These are phyloP conservation scores for Penicillium palitans DNA, from an alignment of 2,329 filamentous ascomycete species.

Conservation along the genomic window DNA sequence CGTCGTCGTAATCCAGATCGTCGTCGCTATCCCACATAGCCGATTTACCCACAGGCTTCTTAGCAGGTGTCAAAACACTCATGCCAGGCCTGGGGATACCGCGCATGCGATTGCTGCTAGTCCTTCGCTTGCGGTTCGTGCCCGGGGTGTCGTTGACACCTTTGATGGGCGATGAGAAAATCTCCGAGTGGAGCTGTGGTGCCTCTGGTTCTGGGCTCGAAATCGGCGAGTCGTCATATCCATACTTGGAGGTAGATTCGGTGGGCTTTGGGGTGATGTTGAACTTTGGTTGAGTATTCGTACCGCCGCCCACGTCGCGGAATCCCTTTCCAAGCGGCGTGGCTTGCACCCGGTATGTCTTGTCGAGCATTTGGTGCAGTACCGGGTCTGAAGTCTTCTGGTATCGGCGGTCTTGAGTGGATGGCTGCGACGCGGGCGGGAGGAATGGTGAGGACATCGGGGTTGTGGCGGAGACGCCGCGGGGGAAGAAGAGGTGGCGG, in stretches of 20 bases:
- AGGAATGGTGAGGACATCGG: conserved; percentile 60
- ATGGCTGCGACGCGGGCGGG: conserved; percentile 49
- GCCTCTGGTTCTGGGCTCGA: conserved; percentile 77
- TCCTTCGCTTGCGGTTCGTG: conserved; percentile 47
- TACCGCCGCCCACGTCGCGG: conserved; percentile 17
- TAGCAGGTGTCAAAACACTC: conserved; percentile 76
- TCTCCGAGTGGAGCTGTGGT: conserved; percentile 79
- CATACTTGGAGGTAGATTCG: conserved; percentile 28
- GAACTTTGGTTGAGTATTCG: conserved; percentile 34
- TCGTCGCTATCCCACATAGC: conserved; percentile 72
- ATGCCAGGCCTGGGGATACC: conserved; percentile 70
- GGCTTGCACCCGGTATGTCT: conserved; percentile 89
- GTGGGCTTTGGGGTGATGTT: conserved; percentile 34
- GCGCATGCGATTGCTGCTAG: conserved; percentile 38
- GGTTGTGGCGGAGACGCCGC: conserved; percentile 61
- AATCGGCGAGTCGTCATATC: conserved; percentile 54
- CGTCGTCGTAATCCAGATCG: conserved; percentile 57
- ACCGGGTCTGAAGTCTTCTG: conserved; percentile 64
- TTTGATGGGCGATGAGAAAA: conserved; percentile 75
- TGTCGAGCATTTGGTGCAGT: conserved; percentile 89
- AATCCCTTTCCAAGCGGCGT: conserved; percentile 70
- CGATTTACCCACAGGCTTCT: conserved; percentile 36
- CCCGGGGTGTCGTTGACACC: conserved; percentile 33
- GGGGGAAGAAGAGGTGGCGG: conserved; percentile 28
- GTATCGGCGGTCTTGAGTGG: conserved; percentile 39